These are phyloP conservation scores for Knufia fluminis DNA, from an alignment of 2,329 filamentous ascomycete species.

Conservation along the genomic window DNA sequence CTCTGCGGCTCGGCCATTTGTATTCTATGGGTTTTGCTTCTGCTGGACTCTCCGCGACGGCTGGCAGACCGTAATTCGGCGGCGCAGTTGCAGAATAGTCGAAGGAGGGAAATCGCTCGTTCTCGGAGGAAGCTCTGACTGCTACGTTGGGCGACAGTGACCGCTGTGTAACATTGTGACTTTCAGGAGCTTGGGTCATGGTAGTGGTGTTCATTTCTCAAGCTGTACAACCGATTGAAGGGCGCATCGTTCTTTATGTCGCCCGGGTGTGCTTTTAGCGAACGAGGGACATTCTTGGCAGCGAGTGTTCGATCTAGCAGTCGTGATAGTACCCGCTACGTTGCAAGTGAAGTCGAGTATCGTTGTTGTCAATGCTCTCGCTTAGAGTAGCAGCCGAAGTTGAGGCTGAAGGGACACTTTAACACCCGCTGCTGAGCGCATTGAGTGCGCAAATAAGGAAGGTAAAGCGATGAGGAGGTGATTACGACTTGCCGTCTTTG, in stretches of 20 bases:
- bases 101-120: conserved; percentile 37
- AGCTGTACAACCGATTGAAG: neutral
- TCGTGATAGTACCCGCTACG: no score
- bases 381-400: neutral
- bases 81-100: conserved; percentile 23
- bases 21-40: conserved; percentile 34
- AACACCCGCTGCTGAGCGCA: neutral
- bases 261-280: neutral
- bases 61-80: conserved; percentile 15
- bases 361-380: neutral
- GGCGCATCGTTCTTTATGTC: neutral
- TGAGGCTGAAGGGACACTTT: neutral
- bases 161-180: conserved; percentile 16
- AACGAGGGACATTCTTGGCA: neutral
- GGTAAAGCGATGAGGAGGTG: neutral
- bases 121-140: conserved; percentile 25
- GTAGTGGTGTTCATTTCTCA: conserved; percentile 14
- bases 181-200: conserved; percentile 22
- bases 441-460: neutral
- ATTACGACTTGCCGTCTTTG: no score
- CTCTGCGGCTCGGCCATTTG: conserved; percentile 54
- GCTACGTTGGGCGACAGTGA: conserved; percentile 18
- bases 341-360: no score
- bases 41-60: conserved; percentile 20
- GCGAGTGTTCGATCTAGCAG: no score